A percentile compares a stretch with the other conserved stretches of the same genome.
These are phyloP conservation scores for Diaporthe ilicicola DNA, from an alignment of 2,329 filamentous ascomycete genomes.

Conservation along the genomic window DNA sequence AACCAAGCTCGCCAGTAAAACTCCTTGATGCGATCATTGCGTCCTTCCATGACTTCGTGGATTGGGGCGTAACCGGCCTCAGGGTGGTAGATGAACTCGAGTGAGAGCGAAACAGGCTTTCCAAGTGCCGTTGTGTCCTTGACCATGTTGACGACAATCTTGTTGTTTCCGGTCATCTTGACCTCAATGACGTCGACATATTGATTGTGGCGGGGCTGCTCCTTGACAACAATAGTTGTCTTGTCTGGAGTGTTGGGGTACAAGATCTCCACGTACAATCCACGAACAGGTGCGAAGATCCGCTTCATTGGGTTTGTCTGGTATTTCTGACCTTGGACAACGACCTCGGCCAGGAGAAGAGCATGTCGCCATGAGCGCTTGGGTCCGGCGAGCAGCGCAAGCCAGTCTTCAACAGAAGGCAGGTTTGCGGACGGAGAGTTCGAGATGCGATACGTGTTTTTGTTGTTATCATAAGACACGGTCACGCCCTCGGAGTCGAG, in stretches of 20 bases:
- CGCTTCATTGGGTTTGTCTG: conserved; percentile 95
- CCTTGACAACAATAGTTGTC: conserved; percentile 86
- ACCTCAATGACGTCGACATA: conserved; percentile 90
- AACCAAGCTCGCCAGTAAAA: conserved; percentile 99
- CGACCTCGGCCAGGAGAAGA: conserved; percentile 90
- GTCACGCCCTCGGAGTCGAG: conserved; percentile 86
- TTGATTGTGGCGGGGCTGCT: conserved; percentile 86
- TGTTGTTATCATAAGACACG: conserved; percentile 79
- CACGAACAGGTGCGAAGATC: conserved; percentile 85
- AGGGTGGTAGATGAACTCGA: conserved; percentile 92
- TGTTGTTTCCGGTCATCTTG: conserved; percentile 75
- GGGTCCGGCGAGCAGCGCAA: conserved; percentile 85
- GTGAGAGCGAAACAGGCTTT: conserved; percentile 81
- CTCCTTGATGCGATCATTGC: conserved; percentile 98
- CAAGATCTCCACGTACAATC: conserved; percentile 87
- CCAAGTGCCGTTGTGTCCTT: conserved; percentile 91
- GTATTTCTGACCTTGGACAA: conserved; percentile 95
- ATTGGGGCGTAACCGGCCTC: conserved; percentile 98
- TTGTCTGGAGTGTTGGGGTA: conserved; percentile 83
- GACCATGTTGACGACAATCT: conserved; percentile 89
- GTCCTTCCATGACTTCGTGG: conserved; percentile 91
- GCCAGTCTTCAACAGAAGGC: conserved; percentile 84
- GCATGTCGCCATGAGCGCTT: conserved; percentile 94
- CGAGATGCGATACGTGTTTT: conserved; percentile 85
- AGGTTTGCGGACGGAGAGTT: conserved; percentile 76